Evolutionary conservation across 257 asterid species (phyloP), one percentile per base, ranked within the genome.

Genomic region (Solanum peruvianum): DNA sequence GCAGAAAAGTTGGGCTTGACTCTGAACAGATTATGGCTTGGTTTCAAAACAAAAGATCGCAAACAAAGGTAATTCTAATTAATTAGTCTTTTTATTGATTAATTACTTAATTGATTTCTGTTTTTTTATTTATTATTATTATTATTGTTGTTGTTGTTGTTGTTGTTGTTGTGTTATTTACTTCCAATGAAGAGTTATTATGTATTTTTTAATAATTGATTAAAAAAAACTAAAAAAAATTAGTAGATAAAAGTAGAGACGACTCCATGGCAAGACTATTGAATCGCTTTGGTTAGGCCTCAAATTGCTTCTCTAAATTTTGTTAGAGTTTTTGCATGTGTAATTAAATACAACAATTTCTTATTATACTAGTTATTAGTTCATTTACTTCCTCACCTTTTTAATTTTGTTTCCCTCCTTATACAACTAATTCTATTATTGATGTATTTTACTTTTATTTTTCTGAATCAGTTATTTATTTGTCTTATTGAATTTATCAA

Each of bases 31-130:
- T 94, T 27, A 92, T 93, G 77, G 92, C 88, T 87, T 95, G 95
- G 98, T 95, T 95, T 91, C 98, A 95, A 89, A 95, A 95, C 70
- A 94, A 93, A 87, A 89, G 96, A 84, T 91, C 94, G 35, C 98
- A 92, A 85, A 90, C 89, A 20, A 93, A 94, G 98, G 98, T 93
- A 23, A 45, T 78, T 45, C 29, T 7, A 69, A 14, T 29, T 44
- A 20, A 7, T 42, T 42, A 7, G 66, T 27, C 27, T 1, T 25
- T 15, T 45, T 42, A 15, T 2, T 47, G 9, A 4, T 25, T 45
- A 52, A 52, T 52, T 52, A 52, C 62, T 52, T 16, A 52, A 52
- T 52, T 52, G 62, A 52, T 52, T 52, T 16, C 9, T 69, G 2
- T 69, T 69, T 31, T 31, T 31, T 31, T 31, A 31, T 31, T 31